Base-by-base conservation (phyloP, 2,329 filamentous ascomycete genomes). In the Leptographium radiaticola region DNA sequence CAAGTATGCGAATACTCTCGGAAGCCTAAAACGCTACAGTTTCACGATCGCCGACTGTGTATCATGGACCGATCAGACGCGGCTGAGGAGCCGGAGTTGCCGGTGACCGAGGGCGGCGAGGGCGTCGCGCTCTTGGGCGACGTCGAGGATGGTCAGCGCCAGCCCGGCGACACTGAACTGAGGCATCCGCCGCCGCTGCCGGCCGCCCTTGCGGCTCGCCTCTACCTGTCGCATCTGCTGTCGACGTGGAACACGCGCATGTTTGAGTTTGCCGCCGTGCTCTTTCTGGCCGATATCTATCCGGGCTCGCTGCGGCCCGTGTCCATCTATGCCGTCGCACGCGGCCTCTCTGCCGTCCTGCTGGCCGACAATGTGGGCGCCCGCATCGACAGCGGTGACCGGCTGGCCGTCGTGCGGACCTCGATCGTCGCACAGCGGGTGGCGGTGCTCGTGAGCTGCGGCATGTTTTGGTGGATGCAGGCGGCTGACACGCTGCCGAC, bases 251-350 rank as follows among this genome's bases (percentile, higher is more conserved):
- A 83, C 64, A 77, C 79, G 0, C 75, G 81, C 20, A 67, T 80
- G 53, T 84, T 84, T 57, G 80, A 84, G 62, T 83, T 83, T 54
- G 80, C 73, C 34, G 75, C 77, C 7, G 76, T 83, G 6, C 68
- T 83, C 7, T 83, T 76, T 63, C 68, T 83, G 11, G 77, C 78
- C 0, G 65, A 71, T 1, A 72, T 79, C 47, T 83, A 72, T 59
- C 76, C 76, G 0, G 67, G 71, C 0, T 86, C 83, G 0, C 68
- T 89, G 25, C 71, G 85, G 25, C 83, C 80, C 39, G 74, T 83
- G 54, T 87, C 84, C 0, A 67, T 83, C n/a, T 89, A 88, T 61
- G 84, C 84, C 0, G 67, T 88, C 8, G 69, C 75, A 6, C 76
- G 85, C 25, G 74, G 77, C 7, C 66, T 72, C 0, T 71, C 79